phyloP scores from a whole-genome alignment of 208 protist genomes.

The Acanthamoeba sp. region DNA sequence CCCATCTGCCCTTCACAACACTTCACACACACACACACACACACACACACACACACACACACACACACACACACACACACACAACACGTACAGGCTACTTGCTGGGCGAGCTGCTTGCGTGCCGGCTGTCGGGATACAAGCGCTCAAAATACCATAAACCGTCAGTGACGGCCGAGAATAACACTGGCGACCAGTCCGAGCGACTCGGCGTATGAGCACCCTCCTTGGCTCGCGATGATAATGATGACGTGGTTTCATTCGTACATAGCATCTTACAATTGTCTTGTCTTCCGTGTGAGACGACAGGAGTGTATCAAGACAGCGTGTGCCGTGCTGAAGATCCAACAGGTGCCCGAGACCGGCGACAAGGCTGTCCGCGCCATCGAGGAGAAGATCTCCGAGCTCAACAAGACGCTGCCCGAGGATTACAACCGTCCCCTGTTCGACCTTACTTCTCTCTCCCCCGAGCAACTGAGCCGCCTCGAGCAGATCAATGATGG shows the following conservation, averaged over 20 bases:
- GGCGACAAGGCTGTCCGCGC: neutral
- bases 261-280: neutral
- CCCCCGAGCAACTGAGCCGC: neutral
- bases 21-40: no score
- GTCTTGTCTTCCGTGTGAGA: no score
- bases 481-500: slow-evolving; percentile 31
- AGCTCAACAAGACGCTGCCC: slow-evolving; percentile 1
- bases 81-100: neutral
- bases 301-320: slow-evolving; percentile 3
- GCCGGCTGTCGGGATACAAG: neutral
- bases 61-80: neutral
- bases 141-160: neutral
- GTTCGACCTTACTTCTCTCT: neutral
- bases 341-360: neutral
- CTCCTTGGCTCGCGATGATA: neutral
- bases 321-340: neutral
- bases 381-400: neutral
- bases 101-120: slow-evolving; percentile 2
- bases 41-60: no score
- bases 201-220: neutral
- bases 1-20: no score
- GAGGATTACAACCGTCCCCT: neutral
- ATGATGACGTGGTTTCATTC: neutral
- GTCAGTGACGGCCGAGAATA: neutral
- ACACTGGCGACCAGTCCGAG: neutral